Conservation (phyloP, 2,329 filamentous ascomycete genomes). For the Apiospora rasikravindrae region DNA sequence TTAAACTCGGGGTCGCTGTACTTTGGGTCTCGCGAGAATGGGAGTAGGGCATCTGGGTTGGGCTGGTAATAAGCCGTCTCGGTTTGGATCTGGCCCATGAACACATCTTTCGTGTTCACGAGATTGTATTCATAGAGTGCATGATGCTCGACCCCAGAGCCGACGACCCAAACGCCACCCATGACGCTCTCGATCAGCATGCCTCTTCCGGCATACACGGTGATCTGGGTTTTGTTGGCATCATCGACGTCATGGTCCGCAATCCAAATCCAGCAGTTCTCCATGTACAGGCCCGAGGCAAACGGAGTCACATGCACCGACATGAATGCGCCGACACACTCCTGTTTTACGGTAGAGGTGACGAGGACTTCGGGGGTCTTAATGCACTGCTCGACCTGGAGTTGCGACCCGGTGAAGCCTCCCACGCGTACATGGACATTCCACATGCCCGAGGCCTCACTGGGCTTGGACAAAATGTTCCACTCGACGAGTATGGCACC, state of each 20-base stretch:
- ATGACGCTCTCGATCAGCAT: conserved; percentile 51
- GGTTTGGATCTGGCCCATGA: conserved; percentile 69
- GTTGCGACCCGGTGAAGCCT: conserved; percentile 71
- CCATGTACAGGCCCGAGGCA: conserved; percentile 46
- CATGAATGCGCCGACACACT: conserved; percentile 50
- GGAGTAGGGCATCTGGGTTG: conserved; percentile 62
- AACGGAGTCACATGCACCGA: conserved; percentile 48
- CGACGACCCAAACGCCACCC: conserved; percentile 65
- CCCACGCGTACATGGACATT: conserved; percentile 79
- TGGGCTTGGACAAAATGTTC: conserved; percentile 53
- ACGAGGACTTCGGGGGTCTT: conserved; percentile 47
- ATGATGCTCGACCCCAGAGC: conserved; percentile 69
- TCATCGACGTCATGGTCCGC: conserved; percentile 59
- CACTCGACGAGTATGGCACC: conserved; percentile 69
- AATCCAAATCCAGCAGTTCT: conserved; percentile 52
- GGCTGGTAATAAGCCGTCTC: conserved; percentile 77
- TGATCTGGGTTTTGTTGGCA: conserved; percentile 48
- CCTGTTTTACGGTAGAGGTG: conserved; percentile 29
- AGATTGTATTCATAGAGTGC: conserved; percentile 74
- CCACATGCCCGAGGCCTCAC: conserved; percentile 65
- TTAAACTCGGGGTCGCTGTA: conserved; percentile 51
- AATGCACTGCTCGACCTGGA: conserved; percentile 67
- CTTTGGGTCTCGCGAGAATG: conserved; percentile 53
- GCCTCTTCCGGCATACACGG: conserved; percentile 55
- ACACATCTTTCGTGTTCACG: conserved; percentile 62